phyloP scores from a whole-genome alignment of 108 stramenopile species.

The Cyclotella distinguenda region DNA sequence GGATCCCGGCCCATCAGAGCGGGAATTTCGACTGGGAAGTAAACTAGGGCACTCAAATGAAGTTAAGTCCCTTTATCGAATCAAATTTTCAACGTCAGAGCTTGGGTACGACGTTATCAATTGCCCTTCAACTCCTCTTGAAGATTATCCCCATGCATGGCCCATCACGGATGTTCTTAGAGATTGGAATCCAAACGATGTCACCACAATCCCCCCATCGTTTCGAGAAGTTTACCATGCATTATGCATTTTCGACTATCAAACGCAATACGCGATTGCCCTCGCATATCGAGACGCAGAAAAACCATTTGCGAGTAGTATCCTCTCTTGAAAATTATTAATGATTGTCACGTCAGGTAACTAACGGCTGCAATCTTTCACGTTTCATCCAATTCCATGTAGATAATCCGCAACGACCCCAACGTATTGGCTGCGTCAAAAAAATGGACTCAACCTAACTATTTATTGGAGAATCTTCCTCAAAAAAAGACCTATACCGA shows the following conservation, averaged over 20 bases:
- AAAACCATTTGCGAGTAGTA: conserved; percentile 72
- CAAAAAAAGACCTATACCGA: conserved; percentile 59
- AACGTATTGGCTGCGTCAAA: conserved; percentile 59
- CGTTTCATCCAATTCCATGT: not conserved
- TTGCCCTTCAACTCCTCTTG: conserved; percentile 55
- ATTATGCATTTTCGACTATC: conserved; percentile 73
- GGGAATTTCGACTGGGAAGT: not conserved
- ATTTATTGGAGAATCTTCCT: conserved; percentile 44
- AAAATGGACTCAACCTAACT: conserved; percentile 60
- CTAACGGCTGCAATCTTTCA: not conserved
- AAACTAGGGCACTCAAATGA: conserved; percentile 5
- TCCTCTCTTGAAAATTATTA: not conserved
- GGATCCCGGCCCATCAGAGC: too few relatives aligned
- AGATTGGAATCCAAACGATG: conserved; percentile 70
- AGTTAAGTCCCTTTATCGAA: conserved; percentile 14
- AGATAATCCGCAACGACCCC: conserved; percentile 79
- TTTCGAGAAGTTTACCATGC: conserved; percentile 60
- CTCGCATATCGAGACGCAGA: conserved; percentile 64
- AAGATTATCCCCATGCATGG: conserved; percentile 64
- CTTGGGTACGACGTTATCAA: conserved; percentile 59
- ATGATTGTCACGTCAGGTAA: too few relatives aligned
- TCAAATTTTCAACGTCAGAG: conserved; percentile 18
- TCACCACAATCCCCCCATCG: conserved; percentile 36
- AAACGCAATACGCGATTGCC: conserved; percentile 44
- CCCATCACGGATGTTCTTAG: conserved; percentile 51